phyloP scores from a whole-genome alignment of 2,329 filamentous ascomycete species.

The Geosmithia flava region DNA sequence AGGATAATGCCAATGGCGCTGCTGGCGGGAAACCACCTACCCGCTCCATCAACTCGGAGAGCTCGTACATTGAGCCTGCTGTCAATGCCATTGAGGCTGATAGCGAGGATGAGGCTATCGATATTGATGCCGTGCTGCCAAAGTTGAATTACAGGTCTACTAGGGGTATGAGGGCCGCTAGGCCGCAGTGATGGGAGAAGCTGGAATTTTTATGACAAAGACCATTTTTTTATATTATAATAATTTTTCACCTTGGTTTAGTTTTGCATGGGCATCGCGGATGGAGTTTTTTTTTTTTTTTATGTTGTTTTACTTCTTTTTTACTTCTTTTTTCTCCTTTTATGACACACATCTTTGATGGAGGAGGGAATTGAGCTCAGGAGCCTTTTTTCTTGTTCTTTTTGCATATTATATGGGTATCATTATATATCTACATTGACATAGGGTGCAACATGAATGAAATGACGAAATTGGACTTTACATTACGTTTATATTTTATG shows the following conservation, averaged over 20 bases:
- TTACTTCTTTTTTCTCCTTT: background rate
- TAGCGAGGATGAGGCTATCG: conserved; percentile 25
- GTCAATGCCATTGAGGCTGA: conserved; percentile 18
- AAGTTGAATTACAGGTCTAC: conserved; percentile 30
- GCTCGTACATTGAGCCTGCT: conserved; percentile 5
- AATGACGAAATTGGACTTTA: too few relatives aligned
- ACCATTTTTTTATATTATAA: background rate
- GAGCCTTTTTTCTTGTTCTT: too few relatives aligned
- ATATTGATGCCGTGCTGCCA: conserved; percentile 20
- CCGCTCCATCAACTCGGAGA: conserved; percentile 6
- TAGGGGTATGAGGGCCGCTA: conserved; percentile 17
- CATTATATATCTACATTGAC: too few relatives aligned
- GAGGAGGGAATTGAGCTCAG: too few relatives aligned
- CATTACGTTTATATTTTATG: too few relatives aligned
- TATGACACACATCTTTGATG: background rate
- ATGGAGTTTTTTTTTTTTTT: background rate
- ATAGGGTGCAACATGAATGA: too few relatives aligned
- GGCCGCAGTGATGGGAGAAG: background rate
- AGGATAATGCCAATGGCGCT: conserved; percentile 10
- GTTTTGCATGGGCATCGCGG: background rate
- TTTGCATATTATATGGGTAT: too few relatives aligned
- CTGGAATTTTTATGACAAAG: background rate
- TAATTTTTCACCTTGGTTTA: background rate
- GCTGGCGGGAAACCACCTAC: conserved; percentile 3
- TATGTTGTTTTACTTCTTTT: background rate